Base-by-base conservation (phyloP, 305 asterid species). In the Solanum chacoense region DNA sequence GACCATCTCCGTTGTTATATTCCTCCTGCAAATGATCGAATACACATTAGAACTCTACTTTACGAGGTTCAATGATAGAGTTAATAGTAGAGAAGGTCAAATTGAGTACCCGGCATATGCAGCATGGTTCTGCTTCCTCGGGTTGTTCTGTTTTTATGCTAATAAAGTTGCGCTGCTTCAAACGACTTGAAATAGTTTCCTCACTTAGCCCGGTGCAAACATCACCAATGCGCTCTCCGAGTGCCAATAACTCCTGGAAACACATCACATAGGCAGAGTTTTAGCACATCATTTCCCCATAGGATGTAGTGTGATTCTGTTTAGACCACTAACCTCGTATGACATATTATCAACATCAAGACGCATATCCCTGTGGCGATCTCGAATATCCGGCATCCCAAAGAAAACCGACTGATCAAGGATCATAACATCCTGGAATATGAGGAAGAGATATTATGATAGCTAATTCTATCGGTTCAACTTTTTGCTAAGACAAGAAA, bases 341-440 rank as follows among this genome's bases (percentile, higher is more conserved):
- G 99, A 94, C 99, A 97, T 97, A 93, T 96, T 95, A 89, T 97
- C 99, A 32, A 96, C 97, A 84, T 97, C 99, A 87, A 97, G 92
- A 79, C 99, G 98, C 99, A 97, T 96, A 86, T 96, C 99, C 89
- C 95, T 94, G 38, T 97, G 98, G 28, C 93, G 95, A 72, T 97
- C 99, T 29, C 91, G 94, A 18, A 93, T 89, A 50, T 94, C 98
- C 26, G 95, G 90, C 96, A 95, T 96, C 87, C 99, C 99, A 76
- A 93, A 91, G 84, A 96, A 88, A 88, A 93, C 91, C 0, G 99
- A 94, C 84, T 93, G 99, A 90, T 97, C 98, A 71, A 97, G 99
- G 34, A 97, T 89, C 99, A 95, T 94, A 91, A 95, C 91, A 88
- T 96, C 99, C 99, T 97, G 91, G 84, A 87, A 16, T 73, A 87